Conservation (phyloP, 805 yeast species). For the Soucietia sequanensis region DNA sequence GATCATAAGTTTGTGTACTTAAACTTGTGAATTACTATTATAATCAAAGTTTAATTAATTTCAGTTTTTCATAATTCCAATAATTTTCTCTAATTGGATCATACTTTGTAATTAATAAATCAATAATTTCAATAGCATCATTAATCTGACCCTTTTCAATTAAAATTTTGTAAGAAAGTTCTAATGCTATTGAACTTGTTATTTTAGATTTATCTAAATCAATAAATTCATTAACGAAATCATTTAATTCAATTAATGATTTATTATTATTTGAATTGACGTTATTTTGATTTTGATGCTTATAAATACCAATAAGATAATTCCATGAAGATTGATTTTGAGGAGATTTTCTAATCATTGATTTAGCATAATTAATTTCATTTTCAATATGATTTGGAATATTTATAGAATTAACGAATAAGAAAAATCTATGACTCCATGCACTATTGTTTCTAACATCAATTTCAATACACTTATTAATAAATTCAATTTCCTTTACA, state of each 20-base stretch:
- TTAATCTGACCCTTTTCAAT: constrained; percentile 20
- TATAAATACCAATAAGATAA: constrained; percentile 63
- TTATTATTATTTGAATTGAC: no score
- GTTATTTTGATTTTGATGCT: constrained; percentile 16
- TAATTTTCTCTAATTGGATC: constrained; percentile 64
- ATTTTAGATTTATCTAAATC: constrained; percentile 19
- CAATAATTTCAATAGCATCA: constrained; percentile 40
- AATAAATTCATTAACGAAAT: constrained; percentile 46
- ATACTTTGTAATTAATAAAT: constrained; percentile 47
- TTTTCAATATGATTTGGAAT: constrained; percentile 17
- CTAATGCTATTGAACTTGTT: constrained; percentile 62
- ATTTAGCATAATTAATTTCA: constrained; percentile 56
- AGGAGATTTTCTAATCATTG: constrained; percentile 58
- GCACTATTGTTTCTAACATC: constrained; percentile 91
- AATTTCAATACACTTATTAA: constrained; percentile 43
- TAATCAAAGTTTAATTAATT: no score
- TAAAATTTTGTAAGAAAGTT: constrained; percentile 55
- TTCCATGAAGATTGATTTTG: constrained; percentile 88
- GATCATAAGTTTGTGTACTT: no score
- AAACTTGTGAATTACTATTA: no score
- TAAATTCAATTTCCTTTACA: constrained; percentile 51
- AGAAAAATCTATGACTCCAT: constrained; percentile 83
- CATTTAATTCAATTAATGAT: constrained; percentile 39
- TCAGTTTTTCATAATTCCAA: constrained; percentile 60
- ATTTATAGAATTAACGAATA: constrained; percentile 46